Conservation (phyloP, 352 stramenopile genomes). For the Phytophthora boehmeriae region DNA sequence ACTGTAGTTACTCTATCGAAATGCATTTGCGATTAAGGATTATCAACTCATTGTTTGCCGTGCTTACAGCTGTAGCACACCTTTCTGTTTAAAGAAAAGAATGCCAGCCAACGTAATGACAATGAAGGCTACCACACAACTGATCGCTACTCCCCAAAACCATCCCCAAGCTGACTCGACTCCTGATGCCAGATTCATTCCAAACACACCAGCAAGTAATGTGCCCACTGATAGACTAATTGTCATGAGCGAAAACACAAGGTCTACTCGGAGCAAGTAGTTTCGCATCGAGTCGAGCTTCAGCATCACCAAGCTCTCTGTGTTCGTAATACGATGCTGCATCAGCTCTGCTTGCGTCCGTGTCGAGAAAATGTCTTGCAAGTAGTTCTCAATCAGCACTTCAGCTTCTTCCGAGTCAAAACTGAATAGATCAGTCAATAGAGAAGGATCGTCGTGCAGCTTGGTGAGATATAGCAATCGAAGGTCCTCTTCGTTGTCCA, state of each 20-base stretch:
- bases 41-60: background rate
- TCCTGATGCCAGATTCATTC: conserved; percentile 72
- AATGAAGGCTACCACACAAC: conserved; percentile 51
- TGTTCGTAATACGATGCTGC: conserved; percentile 78
- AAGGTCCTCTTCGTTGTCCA: conserved; percentile 74
- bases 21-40: background rate
- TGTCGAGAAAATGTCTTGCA: conserved; percentile 84
- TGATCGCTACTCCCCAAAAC: conserved; percentile 65
- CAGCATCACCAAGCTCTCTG: conserved; percentile 79
- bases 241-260: conserved; percentile 72
- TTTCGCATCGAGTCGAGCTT: conserved; percentile 84
- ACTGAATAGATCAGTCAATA: conserved; percentile 60
- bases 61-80: conserved; percentile 49
- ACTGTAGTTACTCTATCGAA: conserved; percentile 5
- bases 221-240: conserved; percentile 71
- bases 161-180: conserved; percentile 46
- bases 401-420: conserved; percentile 80
- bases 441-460: conserved; percentile 57
- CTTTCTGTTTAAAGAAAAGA: conserved; percentile 71
- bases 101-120: conserved; percentile 48
- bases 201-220: conserved; percentile 69
- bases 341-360: conserved; percentile 71
- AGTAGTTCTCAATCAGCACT: conserved; percentile 79
- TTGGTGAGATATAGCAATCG: conserved; percentile 72
- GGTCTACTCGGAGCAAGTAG: conserved; percentile 72